A percentile compares a stretch with the other conserved stretches of the same genome.
These are phyloP conservation scores for Nicotiana noctiflora DNA, from an alignment of 257 asterid species.

Conservation along the genomic window DNA sequence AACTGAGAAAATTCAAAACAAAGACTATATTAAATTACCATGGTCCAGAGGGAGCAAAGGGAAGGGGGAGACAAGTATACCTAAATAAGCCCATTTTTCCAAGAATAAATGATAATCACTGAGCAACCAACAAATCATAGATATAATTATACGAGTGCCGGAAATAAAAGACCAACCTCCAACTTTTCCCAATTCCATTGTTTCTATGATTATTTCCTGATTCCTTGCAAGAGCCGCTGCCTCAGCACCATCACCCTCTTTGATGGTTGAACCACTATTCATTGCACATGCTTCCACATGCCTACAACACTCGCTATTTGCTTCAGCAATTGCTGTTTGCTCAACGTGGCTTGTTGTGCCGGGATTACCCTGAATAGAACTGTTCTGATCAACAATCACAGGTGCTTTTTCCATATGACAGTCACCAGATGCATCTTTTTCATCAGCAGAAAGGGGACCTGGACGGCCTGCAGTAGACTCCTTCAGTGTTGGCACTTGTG, in stretches of 20 bases:
- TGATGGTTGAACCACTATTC: conserved; percentile 19
- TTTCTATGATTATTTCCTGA: conserved; percentile 21
- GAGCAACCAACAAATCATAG: neutral
- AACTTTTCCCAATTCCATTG: neutral
- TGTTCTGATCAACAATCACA: conserved; percentile 20
- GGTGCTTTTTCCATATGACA: conserved; percentile 24
- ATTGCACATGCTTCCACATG: conserved; percentile 16
- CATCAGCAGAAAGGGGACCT: neutral
- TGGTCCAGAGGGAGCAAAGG: neutral
- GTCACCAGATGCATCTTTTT: neutral
- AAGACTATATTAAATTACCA: neutral
- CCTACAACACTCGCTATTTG: conserved; percentile 17
- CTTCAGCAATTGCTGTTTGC: conserved; percentile 19
- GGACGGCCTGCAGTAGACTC: neutral
- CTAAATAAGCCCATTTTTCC: neutral
- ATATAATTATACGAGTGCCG: neutral
- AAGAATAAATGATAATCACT: conserved; percentile 1
- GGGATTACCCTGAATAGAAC: conserved; percentile 27
- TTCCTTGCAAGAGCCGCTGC: conserved; percentile 26
- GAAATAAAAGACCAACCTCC: neutral
- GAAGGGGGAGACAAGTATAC: neutral
- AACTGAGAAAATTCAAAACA: neutral
- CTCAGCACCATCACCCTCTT: conserved; percentile 28
- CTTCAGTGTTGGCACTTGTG: neutral
- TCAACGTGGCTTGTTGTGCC: conserved; percentile 22